Base-by-base conservation (phyloP, 2,329 filamentous ascomycete species). In the Diaporthe vexans region DNA sequence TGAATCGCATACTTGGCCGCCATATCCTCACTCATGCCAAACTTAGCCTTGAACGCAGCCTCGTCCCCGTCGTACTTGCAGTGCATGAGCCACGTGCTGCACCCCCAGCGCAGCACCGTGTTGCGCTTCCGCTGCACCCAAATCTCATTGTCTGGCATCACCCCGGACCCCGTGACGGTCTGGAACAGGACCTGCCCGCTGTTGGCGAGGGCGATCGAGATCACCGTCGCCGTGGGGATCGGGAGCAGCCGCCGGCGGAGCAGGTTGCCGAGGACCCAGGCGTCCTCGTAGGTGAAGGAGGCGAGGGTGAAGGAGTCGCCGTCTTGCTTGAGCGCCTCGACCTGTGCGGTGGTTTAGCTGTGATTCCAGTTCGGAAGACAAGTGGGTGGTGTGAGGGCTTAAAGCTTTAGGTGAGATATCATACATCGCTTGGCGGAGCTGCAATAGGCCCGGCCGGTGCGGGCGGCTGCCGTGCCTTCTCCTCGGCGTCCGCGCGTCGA, bases 41-140 rank as follows among this genome's bases (percentile, higher is more conserved):
- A 94, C 81, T 93, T 93, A 43, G 87, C 86, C 54, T 88, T 87
- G 82, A 96, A 95, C 3, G 84, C 85, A 33, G 80, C 85, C 83
- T 95, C 92, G 76, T 95, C 88, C 15, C 90, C 90, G 1, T 79
- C 81, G 77, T 91, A 91, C 84, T 94, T 94, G 81, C 91, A 89
- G 76, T 89, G 87, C 89, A 95, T 89, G 74, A 90, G 89, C 92
- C 93, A 95, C 5, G 91, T 93, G 76, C 89, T 92, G 75, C 86
- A 84, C 0, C 93, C 93, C 84, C 91, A 96, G 13, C 94, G 85
- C 70, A 95, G 84, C 9, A 95, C 94, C 0, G 92, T 93, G 74
- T 90, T 91, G 19, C 91, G 86, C 86, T 97, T 96, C 46, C 94
- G 87, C 51, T 87, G 83, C 29, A 94, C 91, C 93, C 92, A 94